phyloP scores from a whole-genome alignment of 768 basidiomycete species.

The Phaffia australis region DNA sequence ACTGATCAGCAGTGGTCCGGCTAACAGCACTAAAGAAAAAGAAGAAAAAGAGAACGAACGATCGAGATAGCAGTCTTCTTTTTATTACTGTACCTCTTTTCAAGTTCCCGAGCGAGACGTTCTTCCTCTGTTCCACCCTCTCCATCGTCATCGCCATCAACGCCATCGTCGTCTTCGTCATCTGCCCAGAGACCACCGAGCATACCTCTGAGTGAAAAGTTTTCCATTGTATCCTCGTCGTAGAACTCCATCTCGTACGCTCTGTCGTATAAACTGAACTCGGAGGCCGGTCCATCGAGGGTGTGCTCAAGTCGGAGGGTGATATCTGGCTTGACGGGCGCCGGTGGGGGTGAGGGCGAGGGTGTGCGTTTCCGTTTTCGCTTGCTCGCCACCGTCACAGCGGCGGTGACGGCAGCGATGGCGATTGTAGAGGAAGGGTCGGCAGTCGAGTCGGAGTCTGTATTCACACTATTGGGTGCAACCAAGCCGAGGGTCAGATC shows the following conservation, averaged over 20 bases:
- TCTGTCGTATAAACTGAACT: constrained; percentile 22
- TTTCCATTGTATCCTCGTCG: constrained; percentile 13
- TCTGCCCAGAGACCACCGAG: not conserved
- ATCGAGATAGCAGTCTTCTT: constrained; percentile 16
- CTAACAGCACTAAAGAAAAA: constrained; percentile 15
- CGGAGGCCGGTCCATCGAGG: not conserved
- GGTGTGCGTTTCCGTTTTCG: constrained; percentile 1
- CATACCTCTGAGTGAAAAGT: constrained; percentile 11
- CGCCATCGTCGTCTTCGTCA: constrained; percentile 10
- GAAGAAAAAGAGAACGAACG: constrained; percentile 4
- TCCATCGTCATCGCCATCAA: constrained; percentile 15
- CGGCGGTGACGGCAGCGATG: not conserved
- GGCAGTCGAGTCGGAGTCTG: not conserved
- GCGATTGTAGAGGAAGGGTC: not conserved
- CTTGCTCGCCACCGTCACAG: not conserved
- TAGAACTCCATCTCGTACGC: constrained; percentile 19
- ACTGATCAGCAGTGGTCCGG: not conserved
- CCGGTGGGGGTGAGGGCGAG: constrained; percentile 6
- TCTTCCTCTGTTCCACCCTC: constrained; percentile 13
- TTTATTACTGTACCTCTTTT: constrained; percentile 32
- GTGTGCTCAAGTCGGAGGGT: constrained; percentile 22
- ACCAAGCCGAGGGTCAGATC: not conserved
- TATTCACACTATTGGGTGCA: not conserved
- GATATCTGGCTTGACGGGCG: constrained; percentile 13
- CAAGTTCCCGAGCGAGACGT: constrained; percentile 31